A percentile compares a stretch with the other conserved stretches of the same genome.
These are phyloP conservation scores for Diplodia sapinea DNA, from an alignment of 2,329 filamentous ascomycete genomes.

Conservation along the genomic window DNA sequence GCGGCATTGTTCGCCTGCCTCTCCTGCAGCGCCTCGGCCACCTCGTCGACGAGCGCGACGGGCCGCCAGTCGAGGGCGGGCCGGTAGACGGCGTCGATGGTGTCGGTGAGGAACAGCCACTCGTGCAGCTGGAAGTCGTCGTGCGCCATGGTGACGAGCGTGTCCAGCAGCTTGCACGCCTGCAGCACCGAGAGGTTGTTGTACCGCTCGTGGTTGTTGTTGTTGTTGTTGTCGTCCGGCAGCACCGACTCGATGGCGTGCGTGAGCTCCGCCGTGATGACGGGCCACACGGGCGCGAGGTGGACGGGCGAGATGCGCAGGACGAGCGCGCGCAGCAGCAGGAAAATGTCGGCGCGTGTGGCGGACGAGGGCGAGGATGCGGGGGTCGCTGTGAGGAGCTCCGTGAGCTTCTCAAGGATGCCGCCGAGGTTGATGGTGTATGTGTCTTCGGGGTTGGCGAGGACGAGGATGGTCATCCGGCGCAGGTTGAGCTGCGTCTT, in stretches of 20 bases:
- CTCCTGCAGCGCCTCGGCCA: constrained; percentile 74
- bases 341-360: constrained; percentile 86
- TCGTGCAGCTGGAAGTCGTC: constrained; percentile 98
- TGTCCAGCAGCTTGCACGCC: constrained; percentile 90
- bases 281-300: constrained; percentile 84
- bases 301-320: constrained; percentile 81
- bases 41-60: constrained; percentile 80
- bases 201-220: constrained; percentile 65
- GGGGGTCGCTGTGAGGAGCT: constrained; percentile 80
- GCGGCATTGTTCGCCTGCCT: constrained; percentile 36
- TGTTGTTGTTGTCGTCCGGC: constrained; percentile 61
- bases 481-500: constrained; percentile 90
- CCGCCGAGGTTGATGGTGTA: constrained; percentile 77
- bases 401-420: constrained; percentile 82
- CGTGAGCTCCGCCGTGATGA: constrained; percentile 85
- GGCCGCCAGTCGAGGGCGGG: constrained; percentile 68
- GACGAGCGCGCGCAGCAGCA: constrained; percentile 81
- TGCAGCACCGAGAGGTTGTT: constrained; percentile 80
- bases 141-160: constrained; percentile 82
- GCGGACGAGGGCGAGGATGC: constrained; percentile 91
- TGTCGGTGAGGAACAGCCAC: constrained; percentile 97
- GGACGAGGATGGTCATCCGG: constrained; percentile 77
- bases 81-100: constrained; percentile 92
- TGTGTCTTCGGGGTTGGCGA: constrained; percentile 77
- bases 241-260: constrained; percentile 77